These are phyloP conservation scores for Leptographium wingfieldii DNA, from an alignment of 2,329 filamentous ascomycete genomes.

Conservation along the genomic window DNA sequence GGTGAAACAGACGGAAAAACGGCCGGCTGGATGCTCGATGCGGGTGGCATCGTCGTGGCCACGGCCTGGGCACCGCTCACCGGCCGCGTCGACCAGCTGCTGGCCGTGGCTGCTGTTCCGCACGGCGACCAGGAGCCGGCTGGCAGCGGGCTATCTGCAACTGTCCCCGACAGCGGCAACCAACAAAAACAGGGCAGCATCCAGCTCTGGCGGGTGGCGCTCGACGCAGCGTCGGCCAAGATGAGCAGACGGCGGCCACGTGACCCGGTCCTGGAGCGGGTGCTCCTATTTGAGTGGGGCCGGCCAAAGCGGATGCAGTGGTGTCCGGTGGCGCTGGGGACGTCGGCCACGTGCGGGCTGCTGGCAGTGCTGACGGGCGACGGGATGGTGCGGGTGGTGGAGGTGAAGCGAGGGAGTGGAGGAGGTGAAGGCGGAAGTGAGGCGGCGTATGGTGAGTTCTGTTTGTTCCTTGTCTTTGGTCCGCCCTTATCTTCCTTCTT, in stretches of 20 bases:
- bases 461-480: neutral
- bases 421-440: neutral
- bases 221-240: conserved; percentile 12
- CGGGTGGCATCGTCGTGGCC: conserved; percentile 37
- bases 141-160: neutral
- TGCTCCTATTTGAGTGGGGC: conserved; percentile 37
- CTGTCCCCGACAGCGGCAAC: conserved; percentile 17
- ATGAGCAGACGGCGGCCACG: conserved; percentile 14
- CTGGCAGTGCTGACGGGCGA: conserved; percentile 39
- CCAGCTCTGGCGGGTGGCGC: conserved; percentile 39
- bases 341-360: conserved; percentile 17
- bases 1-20: no score
- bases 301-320: conserved; percentile 38
- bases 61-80: conserved; percentile 39
- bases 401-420: conserved; percentile 21
- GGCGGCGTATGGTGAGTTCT: conserved; percentile 27
- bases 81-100: conserved; percentile 28
- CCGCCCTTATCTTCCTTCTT: neutral
- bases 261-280: conserved; percentile 19
- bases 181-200: conserved; percentile 24
- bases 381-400: conserved; percentile 36
- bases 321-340: conserved; percentile 31
- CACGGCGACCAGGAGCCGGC: conserved; percentile 33
- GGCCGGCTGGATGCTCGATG: conserved; percentile 39
- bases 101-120: conserved; percentile 39